Percentiles rank a stretch among this genome's conserved stretches.
These are phyloP conservation scores for Flaveria bidentis DNA, from an alignment of 129 eudicot species.

Conservation along the genomic window DNA sequence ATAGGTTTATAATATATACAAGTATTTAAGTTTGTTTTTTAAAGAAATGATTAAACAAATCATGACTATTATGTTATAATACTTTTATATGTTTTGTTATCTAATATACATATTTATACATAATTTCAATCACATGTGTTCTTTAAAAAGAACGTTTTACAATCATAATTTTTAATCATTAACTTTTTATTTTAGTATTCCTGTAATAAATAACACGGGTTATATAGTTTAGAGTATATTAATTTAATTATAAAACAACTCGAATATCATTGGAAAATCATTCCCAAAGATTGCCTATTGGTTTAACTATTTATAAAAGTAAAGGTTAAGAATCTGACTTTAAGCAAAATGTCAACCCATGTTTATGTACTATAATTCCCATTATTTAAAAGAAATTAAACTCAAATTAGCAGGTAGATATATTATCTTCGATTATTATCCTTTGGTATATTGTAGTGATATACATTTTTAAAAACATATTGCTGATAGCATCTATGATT, in stretches of 20 bases:
- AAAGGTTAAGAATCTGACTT: constrained; percentile 16
- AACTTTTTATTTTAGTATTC: too few relatives aligned
- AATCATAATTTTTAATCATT: too few relatives aligned
- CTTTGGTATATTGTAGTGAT: not conserved
- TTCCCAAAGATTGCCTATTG: constrained; percentile 4
- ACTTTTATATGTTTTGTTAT: too few relatives aligned
- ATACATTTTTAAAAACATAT: not conserved
- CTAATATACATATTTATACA: too few relatives aligned
- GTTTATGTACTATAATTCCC: constrained; percentile 11
- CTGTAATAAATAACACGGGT: not conserved
- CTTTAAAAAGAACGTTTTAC: too few relatives aligned
- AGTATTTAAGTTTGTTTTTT: too few relatives aligned
- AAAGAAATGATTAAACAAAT: too few relatives aligned
- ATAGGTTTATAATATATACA: too few relatives aligned
- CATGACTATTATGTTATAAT: too few relatives aligned
- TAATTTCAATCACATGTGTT: too few relatives aligned
- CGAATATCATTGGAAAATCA: constrained; percentile 3
- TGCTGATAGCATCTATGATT: not conserved
- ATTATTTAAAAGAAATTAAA: not conserved
- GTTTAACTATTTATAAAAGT: not conserved
- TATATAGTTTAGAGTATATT: not conserved
- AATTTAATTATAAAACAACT: not conserved
- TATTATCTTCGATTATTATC: too few relatives aligned
- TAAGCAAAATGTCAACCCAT: constrained; percentile 34
- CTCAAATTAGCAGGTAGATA: not conserved